Evolutionary conservation across 352 stramenopile genomes (phyloP), one percentile per base, ranked within the genome.

Genomic region (Phytophthora syringae): DNA sequence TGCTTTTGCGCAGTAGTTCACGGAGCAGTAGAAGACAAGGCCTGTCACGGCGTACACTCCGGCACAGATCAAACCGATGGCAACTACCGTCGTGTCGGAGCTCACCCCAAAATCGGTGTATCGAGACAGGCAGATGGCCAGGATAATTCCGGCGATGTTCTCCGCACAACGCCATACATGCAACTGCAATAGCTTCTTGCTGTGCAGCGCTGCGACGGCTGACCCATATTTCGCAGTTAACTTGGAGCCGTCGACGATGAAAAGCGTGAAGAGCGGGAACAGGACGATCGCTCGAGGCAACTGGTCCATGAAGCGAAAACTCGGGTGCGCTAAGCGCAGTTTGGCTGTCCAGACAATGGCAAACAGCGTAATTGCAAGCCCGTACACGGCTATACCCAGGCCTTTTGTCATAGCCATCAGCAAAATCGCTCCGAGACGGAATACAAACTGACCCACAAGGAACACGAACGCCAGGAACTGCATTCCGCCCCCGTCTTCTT

Each of bases 221-320:
- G 72, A 74, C 27, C 80, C 74, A 4, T 60, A 72, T 4, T 45
- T 63, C 1, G 68, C 67, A 37, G 64, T 76, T 12, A 92, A 18
- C 36, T 78, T 60, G 27, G 83, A 82, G 6, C 67, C 79, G 47
- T 92, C 74, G 36, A 92, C 42, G 18, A 79, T 56, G 27, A 92
- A 92, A 42, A 92, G 53, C 30, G 77, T 82, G 62, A 83, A 92
- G 44, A 92, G 79, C 16, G 83, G 79, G 55, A 92, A 90, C 60
- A 87, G 86, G 10, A 90, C 42, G 18, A 89, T 16, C 7, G 80
- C 78, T 2, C 70, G 71, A 50, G 72, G 70, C 16, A 89, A 47
- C 47, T 90, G 79, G 20, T 74, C 66, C 6, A 63, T 28, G 11
- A 48, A 74, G 20, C 62, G 54, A 4, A 60, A 48, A 30, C 70